Evolutionary conservation across 345 rosid genomes (phyloP), one percentile per base, ranked within the genome.

Genomic region (Salix udensis): DNA sequence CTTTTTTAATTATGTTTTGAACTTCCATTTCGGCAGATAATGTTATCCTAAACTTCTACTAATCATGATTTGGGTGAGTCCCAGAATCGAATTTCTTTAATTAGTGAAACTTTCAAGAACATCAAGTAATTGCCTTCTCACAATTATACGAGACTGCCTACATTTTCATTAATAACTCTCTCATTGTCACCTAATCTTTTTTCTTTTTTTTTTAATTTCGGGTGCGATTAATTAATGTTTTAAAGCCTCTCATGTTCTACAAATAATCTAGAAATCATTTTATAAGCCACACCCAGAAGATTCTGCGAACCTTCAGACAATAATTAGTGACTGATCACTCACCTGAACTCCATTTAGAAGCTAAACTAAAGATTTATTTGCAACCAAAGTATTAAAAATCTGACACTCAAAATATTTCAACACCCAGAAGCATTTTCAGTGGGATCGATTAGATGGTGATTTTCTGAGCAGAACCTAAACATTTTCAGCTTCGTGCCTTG

Each of bases 401-500:
- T 76, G 15, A 37, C 60, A 40, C n/a, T 4, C 0, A 14, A 40
- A 44, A 40, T 24, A 39, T 23, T 67, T 50, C 15, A 19, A n/a
- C 62, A 10, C 24, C 52, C 14, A 19, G 13, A 62, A 70, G 21
- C 36, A 9, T 76, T 12, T 68, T 26, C 18, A 72, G 53, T 64
- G 71, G 66, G 62, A 37, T 28, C 36, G 36, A 42, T 30, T 23
- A 66, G 65, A 52, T 46, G 24, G 19, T 70, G 79, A 71, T 53
- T 77, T 26, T 26, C 28, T 26, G 28, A 26, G 28, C 28, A 26
- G 28, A 26, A 26, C 28, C 28, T 26, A 26, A 26, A 26, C 28
- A 26, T 26, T 26, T 58, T 71, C 44, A 70, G 68, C 53, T 55
- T 68, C 42, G 69, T 77, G 66, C 28, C 72, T 73, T 65, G 75